Base-by-base conservation (phyloP, 176 grass and related monocot genomes). In the Triticum turgidum region DNA sequence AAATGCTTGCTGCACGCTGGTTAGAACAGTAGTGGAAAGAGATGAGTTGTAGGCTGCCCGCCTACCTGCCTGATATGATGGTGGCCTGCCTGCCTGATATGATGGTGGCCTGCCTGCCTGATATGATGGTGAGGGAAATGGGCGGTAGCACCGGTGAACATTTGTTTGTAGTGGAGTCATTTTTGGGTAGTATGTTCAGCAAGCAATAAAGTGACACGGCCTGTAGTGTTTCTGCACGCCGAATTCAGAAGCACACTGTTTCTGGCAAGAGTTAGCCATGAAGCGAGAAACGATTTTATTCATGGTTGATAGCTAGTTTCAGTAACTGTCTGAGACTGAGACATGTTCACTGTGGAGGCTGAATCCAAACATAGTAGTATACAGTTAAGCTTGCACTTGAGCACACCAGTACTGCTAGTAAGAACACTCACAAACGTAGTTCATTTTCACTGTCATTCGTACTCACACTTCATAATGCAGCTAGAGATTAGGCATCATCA, bases 161-260 rank as follows among this genome's bases (percentile, higher is more conserved):
- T 11, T 52, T 86, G 44, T 7, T 12, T 29, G 59, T 2, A 80
- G 24, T 1, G 29, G 17, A 2, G 21, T 41, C 52, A 33, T 33
- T 77, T 65, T 72, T 69, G 79, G 84, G 80, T 70, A 27, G 44
- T 83, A 87, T 59, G 65, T 59, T 79, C 41, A 22, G 76, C 33
- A 59, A 37, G 21, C 25, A 9, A 33, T 5, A 66, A 59, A 72
- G 65, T 80, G 85, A 37, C 80, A 33, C 17, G 13, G 24, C 3
- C 30, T 78, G 65, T 44, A 73, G 74, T 13, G 56, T 72, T 72
- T 85, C 44, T 22, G 67, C 14, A 27, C 17, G 24, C 77, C 25
- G 13, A 42, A 66, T 71, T 27, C 29, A 54, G 11, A 5, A 11
- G 24, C 17, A 10, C 11, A 75, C 45, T 61, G 69, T 69, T 76